phyloP scores from a whole-genome alignment of 2,329 filamentous ascomycete genomes.

The Aplosporella prunicola region DNA sequence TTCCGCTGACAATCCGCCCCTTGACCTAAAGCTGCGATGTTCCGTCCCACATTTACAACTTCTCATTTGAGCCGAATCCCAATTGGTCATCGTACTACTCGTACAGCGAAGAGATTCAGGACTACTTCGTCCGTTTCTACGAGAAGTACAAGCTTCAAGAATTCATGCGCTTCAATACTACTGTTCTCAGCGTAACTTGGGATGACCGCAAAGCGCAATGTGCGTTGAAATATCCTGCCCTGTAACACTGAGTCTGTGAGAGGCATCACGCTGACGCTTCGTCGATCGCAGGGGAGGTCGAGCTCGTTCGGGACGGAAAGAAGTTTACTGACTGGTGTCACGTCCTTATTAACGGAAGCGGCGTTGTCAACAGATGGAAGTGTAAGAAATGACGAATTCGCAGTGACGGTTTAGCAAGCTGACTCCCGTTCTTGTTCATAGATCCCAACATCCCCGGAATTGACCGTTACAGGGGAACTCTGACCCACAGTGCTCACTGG shows the following conservation, averaged over 20 bases:
- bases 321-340: slow-evolving; percentile 14
- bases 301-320: slow-evolving; percentile 11
- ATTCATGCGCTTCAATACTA: slow-evolving; percentile 27
- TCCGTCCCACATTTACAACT: slow-evolving; percentile 44
- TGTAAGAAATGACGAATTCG: no score
- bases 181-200: slow-evolving; percentile 25
- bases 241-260: no score
- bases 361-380: slow-evolving; percentile 16
- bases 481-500: no score
- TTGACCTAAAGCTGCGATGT: no score
- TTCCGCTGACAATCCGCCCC: not conserved
- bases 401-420: no score
- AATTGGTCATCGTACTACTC: slow-evolving; percentile 37
- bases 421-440: no score
- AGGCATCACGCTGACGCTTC: no score
- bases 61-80: slow-evolving; percentile 39
- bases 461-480: no score
- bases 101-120: slow-evolving; percentile 33
- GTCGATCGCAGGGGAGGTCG: no score
- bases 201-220: slow-evolving; percentile 18
- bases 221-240: no score
- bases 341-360: slow-evolving; percentile 18
- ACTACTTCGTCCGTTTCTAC: slow-evolving; percentile 35
- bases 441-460: no score
- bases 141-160: slow-evolving; percentile 30